Percentiles rank a stretch among this genome's conserved stretches.
Conservation (phyloP, 2,329 filamentous ascomycete species). For the Epichloe glyceriae region DNA sequence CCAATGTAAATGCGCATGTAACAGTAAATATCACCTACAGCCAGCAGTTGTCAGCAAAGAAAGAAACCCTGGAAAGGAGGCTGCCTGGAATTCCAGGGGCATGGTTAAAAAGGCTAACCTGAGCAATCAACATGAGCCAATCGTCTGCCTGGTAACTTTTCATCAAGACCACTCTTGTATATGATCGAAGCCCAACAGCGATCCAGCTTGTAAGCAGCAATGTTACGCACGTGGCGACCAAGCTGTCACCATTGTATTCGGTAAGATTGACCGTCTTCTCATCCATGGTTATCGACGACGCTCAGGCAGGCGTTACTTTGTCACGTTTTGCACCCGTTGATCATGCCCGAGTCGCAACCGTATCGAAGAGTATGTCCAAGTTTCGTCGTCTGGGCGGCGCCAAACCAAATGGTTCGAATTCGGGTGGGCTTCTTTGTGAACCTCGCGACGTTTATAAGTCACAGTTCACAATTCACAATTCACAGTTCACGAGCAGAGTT, state of each 20-base stretch:
- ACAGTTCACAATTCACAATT: background rate
- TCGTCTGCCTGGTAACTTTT: constrained; percentile 36
- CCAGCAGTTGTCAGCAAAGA: constrained; percentile 2
- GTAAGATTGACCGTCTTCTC: constrained; percentile 16
- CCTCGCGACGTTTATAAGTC: background rate
- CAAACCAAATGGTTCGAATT: background rate
- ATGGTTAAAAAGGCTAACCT: constrained; percentile 19
- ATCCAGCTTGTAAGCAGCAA: constrained; percentile 29
- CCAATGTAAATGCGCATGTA: constrained; percentile 32
- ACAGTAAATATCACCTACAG: constrained; percentile 31
- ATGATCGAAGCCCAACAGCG: constrained; percentile 29
- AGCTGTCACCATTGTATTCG: constrained; percentile 25
- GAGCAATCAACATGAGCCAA: constrained; percentile 38
- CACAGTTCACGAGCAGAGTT: background rate
- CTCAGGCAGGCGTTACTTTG: background rate
- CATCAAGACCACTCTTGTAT: constrained; percentile 30
- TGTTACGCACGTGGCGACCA: constrained; percentile 23
- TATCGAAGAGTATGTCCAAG: background rate
- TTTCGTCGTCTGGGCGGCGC: background rate
- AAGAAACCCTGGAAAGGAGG: background rate
- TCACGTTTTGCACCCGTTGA: background rate
- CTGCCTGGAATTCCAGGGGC: too few relatives aligned
- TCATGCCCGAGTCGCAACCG: background rate
- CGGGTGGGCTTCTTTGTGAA: background rate
- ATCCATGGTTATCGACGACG: constrained; percentile 15